These are phyloP conservation scores for Pulveroboletus sp. DNA, from an alignment of 768 basidiomycete genomes.

Conservation along the genomic window DNA sequence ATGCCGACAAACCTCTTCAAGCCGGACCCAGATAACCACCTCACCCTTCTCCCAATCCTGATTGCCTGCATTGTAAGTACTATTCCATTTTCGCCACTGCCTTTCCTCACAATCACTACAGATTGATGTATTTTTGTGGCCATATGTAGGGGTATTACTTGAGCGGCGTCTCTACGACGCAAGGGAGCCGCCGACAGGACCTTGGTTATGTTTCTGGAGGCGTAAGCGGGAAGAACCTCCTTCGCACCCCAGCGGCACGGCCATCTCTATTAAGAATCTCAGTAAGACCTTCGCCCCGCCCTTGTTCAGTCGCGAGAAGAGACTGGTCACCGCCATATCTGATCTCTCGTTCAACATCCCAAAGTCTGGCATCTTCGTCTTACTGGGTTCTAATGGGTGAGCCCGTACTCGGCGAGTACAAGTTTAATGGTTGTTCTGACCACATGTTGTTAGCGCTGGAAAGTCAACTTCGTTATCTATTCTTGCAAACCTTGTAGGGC, in stretches of 20 bases:
- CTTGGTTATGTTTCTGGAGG: constrained; percentile 23
- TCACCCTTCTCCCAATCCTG: constrained; percentile 55
- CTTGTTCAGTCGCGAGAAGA: constrained; percentile 44
- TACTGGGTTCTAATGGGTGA: constrained; percentile 71
- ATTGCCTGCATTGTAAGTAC: constrained; percentile 60
- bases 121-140: constrained; percentile 77
- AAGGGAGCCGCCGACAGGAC: constrained; percentile 31
- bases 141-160: constrained; percentile 56
- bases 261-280: constrained; percentile 62
- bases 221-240: constrained; percentile 14
- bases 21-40: constrained; percentile 57
- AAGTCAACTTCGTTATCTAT: constrained; percentile 74
- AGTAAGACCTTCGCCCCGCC: constrained; percentile 57
- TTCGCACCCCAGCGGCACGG: constrained; percentile 38
- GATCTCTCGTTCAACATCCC: constrained; percentile 71
- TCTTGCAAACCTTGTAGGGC: constrained; percentile 59
- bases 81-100: neutral
- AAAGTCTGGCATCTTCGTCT: constrained; percentile 70
- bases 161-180: constrained; percentile 66
- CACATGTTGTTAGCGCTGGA: constrained; percentile 51
- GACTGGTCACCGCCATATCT: constrained; percentile 56
- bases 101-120: constrained; percentile 19
- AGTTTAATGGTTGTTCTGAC: neutral
- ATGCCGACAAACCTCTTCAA: constrained; percentile 52
- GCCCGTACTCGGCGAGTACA: constrained; percentile 6